Percentiles rank a stretch among this genome's conserved stretches.
phyloP scores from a whole-genome alignment of 2,329 filamentous ascomycete genomes.

The Colletotrichum tamarilloi region DNA sequence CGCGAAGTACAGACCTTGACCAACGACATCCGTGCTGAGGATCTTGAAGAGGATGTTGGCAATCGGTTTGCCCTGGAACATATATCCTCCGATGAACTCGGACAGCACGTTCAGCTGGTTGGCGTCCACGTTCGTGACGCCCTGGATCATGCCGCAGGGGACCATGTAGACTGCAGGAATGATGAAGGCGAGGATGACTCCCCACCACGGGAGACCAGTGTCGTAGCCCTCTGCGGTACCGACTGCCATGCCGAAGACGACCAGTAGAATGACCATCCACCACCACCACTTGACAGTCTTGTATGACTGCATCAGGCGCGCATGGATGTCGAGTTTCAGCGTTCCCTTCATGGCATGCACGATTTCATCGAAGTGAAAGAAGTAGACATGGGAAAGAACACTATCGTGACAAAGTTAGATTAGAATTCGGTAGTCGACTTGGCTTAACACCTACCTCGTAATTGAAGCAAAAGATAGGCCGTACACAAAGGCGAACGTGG shows the following conservation, averaged over 20 bases:
- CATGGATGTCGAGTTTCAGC: conserved; percentile 49
- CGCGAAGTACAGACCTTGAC: conserved; percentile 53
- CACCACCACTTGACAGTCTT: conserved; percentile 69
- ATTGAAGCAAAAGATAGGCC: conserved; percentile 77
- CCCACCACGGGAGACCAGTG: conserved; percentile 70
- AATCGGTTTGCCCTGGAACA: conserved; percentile 49
- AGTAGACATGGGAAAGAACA: conserved; percentile 51
- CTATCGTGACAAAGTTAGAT: conserved; percentile 21
- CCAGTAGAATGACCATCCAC: conserved; percentile 62
- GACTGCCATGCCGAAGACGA: conserved; percentile 47
- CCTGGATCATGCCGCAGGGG: conserved; percentile 66
- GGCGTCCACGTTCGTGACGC: conserved; percentile 54
- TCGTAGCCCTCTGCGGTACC: conserved; percentile 57
- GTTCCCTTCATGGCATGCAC: conserved; percentile 41
- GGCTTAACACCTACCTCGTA: conserved; percentile 44
- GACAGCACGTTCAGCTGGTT: conserved; percentile 51
- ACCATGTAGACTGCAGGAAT: conserved; percentile 46
- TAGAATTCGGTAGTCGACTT: too few species aligned
- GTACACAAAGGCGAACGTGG: conserved; percentile 61
- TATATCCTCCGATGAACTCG: conserved; percentile 57
- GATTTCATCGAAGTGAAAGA: conserved; percentile 54
- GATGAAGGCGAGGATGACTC: conserved; percentile 54
- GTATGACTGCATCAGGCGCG: conserved; percentile 66
- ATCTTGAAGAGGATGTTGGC: conserved; percentile 52
- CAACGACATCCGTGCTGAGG: conserved; percentile 46